phyloP scores from a whole-genome alignment of 2,329 filamentous ascomycete genomes.

The Neophaeococcomyces mojaviensis region DNA sequence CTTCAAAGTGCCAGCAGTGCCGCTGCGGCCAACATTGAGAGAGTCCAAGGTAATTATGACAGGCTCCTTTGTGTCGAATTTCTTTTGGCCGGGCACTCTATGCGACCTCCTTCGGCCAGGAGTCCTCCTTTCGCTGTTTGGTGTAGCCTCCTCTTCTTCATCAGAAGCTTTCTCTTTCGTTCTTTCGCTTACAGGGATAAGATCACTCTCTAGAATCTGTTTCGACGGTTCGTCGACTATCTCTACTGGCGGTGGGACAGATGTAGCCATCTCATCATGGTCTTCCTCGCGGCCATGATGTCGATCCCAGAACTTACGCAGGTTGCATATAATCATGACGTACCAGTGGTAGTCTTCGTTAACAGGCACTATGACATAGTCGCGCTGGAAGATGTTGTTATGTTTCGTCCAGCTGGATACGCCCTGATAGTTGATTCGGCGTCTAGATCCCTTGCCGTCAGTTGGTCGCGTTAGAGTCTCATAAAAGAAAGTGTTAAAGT shows the following conservation, averaged over 20 bases:
- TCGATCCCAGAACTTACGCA: constrained; percentile 44
- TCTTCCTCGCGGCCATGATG: constrained; percentile 18
- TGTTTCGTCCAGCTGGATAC: constrained; percentile 84
- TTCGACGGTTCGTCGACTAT: constrained; percentile 9
- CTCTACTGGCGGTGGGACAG: constrained; percentile 11
- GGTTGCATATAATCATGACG: constrained; percentile 88
- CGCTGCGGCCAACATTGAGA: constrained; percentile 56
- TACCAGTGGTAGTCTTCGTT: constrained; percentile 90
- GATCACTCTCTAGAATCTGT: not conserved
- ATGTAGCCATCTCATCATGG: constrained; percentile 2
- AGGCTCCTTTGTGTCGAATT: constrained; percentile 48
- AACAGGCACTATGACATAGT: constrained; percentile 87
- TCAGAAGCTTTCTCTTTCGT: not conserved
- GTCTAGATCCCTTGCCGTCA: constrained; percentile 35
- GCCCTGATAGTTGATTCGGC: constrained; percentile 69
- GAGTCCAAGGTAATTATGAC: constrained; percentile 85
- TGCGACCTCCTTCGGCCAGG: constrained; percentile 27
- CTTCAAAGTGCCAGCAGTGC: constrained; percentile 57
- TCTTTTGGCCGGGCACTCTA: constrained; percentile 25
- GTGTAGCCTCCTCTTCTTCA: not conserved
- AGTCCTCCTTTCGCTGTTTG: constrained; percentile 24
- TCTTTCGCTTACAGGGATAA: not conserved
- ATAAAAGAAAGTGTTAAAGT: constrained; percentile 88
- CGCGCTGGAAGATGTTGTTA: constrained; percentile 74
- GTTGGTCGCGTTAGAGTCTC: constrained; percentile 59